Base-by-base conservation (phyloP, 2,329 filamentous ascomycete species). In the Didymella segeticola region DNA sequence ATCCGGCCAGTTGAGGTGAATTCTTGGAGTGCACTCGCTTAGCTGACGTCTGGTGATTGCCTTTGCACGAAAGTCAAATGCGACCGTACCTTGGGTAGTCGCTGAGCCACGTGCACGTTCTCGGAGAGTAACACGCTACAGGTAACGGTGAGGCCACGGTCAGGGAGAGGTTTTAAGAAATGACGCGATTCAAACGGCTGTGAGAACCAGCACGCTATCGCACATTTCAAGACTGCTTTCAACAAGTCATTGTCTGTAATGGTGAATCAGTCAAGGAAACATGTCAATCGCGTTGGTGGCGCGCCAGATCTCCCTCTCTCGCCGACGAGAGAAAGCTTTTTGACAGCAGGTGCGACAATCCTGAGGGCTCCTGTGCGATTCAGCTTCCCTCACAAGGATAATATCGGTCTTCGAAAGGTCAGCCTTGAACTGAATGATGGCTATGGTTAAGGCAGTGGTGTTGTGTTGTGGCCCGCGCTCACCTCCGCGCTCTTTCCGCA, bases 401-500 rank as follows among this genome's bases (percentile, higher is more conserved):
- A n/a, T n/a, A n/a, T n/a, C n/a, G n/a, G n/a, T n/a, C n/a, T n/a
- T n/a, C n/a, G n/a, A n/a, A n/a, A n/a, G n/a, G n/a, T n/a, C n/a
- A n/a, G n/a, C n/a, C n/a, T n/a, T n/a, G n/a, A n/a, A n/a, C 19
- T n/a, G 2, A 12, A 14, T 11, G 20, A 33, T 10, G 15, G 27
- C 2, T 45, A 23, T 36, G 26, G 43, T 39, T 17, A 22, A 30
- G 15, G 48, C 45, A 20, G 47, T 34, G 46, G 34, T 38, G 12
- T 26, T 43, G 52, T 43, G 17, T 19, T 22, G 10, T 47, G 34
- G 62, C 58, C 61, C 61, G 54, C 60, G 60, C 61, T 58, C 55
- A 48, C 45, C 63, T 61, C 61, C 60, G 61, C 53, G 49, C 31
- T 39, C 52, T 59, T 63, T 60, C 62, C 62, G 61, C 60, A 58